phyloP scores from a whole-genome alignment of 2,329 filamentous ascomycete species.

The Mycogone perniciosa region DNA sequence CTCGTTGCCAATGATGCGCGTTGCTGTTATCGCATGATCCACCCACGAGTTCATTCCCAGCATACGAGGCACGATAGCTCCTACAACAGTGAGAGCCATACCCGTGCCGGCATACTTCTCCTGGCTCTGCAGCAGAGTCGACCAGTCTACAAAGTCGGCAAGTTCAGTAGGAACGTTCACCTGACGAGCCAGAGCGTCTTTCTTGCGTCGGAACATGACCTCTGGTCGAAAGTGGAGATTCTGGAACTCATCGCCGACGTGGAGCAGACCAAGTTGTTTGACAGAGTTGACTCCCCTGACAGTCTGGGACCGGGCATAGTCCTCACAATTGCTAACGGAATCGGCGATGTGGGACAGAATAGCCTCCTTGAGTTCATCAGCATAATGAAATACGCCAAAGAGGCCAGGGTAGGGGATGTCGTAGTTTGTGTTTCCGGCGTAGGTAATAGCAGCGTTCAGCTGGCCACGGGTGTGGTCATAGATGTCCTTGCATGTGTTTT shows the following conservation, averaged over 20 bases:
- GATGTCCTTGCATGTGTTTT: constrained; percentile 76
- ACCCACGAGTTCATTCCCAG: constrained; percentile 84
- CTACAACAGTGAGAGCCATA: constrained; percentile 87
- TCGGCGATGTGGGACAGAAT: constrained; percentile 85
- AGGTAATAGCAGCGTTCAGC: constrained; percentile 67
- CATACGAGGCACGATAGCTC: constrained; percentile 74
- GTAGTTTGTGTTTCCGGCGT: constrained; percentile 66
- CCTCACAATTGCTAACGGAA: constrained; percentile 73
- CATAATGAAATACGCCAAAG: constrained; percentile 80
- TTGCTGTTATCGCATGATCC: constrained; percentile 75
- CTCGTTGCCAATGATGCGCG: constrained; percentile 72
- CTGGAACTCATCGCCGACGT: constrained; percentile 81
- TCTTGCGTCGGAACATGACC: constrained; percentile 85
- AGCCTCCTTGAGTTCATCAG: constrained; percentile 83
- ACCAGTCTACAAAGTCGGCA: constrained; percentile 88
- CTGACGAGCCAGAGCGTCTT: constrained; percentile 74
- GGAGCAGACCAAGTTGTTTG: constrained; percentile 79
- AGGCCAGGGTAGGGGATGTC: constrained; percentile 83
- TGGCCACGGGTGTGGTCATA: constrained; percentile 76
- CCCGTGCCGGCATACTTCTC: constrained; percentile 93
- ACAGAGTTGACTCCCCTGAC: constrained; percentile 78
- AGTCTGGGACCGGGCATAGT: constrained; percentile 72
- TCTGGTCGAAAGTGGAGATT: constrained; percentile 85
- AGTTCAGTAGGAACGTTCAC: constrained; percentile 84
- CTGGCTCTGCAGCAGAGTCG: constrained; percentile 75